A percentile compares a stretch with the other conserved stretches of the same genome.
These are phyloP conservation scores for Hericium alpestre DNA, from an alignment of 768 basidiomycete species.

Conservation along the genomic window DNA sequence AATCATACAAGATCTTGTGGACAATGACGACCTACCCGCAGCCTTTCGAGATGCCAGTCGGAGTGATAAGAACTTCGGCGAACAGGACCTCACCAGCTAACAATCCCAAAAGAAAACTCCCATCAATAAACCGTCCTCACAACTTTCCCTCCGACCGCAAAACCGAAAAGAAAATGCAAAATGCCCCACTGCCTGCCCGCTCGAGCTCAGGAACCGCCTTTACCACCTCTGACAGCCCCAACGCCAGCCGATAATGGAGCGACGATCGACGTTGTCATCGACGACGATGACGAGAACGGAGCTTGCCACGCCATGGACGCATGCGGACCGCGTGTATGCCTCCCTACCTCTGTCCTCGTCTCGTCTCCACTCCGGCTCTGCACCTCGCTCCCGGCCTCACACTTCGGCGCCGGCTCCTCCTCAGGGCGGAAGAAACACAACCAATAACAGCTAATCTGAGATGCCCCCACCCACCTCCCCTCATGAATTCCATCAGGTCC, in stretches of 20 bases:
- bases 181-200: slow-evolving; percentile 8
- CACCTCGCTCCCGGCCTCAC: neutral
- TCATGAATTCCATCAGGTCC: slow-evolving; percentile 99
- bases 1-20: slow-evolving; percentile 11
- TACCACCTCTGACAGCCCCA: neutral
- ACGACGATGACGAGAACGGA: neutral
- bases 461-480: slow-evolving; percentile 97
- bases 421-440: slow-evolving; percentile 9
- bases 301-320: neutral
- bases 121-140: slow-evolving; percentile 81
- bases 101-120: slow-evolving; percentile 83
- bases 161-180: slow-evolving; percentile 22
- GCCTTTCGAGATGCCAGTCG: slow-evolving; percentile 94
- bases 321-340: neutral
- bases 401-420: neutral
- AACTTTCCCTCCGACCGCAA: slow-evolving; percentile 39
- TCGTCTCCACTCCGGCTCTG: neutral
- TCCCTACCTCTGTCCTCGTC: neutral
- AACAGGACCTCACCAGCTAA: slow-evolving; percentile 99
- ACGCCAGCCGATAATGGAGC: neutral
- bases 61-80: slow-evolving; percentile 97
- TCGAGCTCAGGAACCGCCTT: neutral
- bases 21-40: slow-evolving; percentile 71
- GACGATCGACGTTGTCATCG: neutral
- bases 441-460: slow-evolving; percentile 38